phyloP scores from a whole-genome alignment of 148 eudicot genomes.

The Spergularia marina region DNA sequence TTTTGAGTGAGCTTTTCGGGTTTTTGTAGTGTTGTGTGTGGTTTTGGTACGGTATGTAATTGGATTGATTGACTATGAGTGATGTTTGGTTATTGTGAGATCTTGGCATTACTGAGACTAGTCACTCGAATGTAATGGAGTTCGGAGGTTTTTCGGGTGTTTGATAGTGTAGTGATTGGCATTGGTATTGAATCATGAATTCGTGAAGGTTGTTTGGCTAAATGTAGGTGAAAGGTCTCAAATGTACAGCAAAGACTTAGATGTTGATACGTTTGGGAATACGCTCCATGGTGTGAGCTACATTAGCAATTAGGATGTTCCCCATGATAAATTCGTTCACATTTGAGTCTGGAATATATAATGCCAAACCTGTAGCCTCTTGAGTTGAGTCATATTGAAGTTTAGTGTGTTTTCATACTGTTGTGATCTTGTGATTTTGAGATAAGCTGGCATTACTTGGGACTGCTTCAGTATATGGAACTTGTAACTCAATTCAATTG shows the following conservation, averaged over 20 bases:
- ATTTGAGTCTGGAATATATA: background rate
- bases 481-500: background rate
- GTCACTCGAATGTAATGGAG: no score
- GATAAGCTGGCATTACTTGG: background rate
- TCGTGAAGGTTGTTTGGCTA: background rate
- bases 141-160: no score
- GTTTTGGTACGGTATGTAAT: background rate
- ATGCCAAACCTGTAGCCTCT: background rate
- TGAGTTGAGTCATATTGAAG: background rate
- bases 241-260: background rate
- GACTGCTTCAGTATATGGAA: background rate
- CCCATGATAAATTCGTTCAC: background rate
- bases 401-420: background rate
- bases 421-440: background rate
- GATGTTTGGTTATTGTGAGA: background rate
- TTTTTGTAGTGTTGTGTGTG: background rate
- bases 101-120: background rate
- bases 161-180: no score
- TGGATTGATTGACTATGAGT: background rate
- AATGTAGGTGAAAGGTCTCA: no score
- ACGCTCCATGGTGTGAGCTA: background rate
- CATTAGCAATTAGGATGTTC: background rate
- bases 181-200: no score
- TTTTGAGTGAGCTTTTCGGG: background rate
- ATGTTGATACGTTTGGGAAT: background rate